Base-by-base conservation (phyloP, 352 stramenopile genomes). In the Pythium sukuiense region DNA sequence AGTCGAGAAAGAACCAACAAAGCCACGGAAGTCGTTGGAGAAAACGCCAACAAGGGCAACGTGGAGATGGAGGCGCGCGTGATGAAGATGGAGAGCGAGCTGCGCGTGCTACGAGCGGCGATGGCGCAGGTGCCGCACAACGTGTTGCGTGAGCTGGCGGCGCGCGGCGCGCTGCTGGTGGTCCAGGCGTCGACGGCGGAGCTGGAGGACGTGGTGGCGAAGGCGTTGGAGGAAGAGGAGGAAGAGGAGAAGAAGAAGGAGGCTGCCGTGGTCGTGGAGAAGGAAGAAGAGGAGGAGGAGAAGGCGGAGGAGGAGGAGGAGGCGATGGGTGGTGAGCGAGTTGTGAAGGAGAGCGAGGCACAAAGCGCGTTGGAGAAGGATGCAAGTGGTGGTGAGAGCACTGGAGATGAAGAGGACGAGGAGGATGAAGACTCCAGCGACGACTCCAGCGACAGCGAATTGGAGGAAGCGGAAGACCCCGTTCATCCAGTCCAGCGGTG, bases 11-110 rank as follows among this genome's bases (percentile, higher is more conserved):
- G 18, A 43, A 43, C 37, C 18, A 26, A 50, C 43, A 50, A 48
- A 48, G 20, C 41, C 18, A 12, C 41, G 9, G 24, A 11, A 48
- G 20, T 16, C 41, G 20, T 16, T 8, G 16, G 16, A 16, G 20
- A 29, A 50, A 29, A 50, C 43, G 18, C 20, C 20, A 27, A 50
- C 18, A 29, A 50, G 27, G 32, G 32, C 32, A 35, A 35, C 32
- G 27, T 13, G 43, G 18, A 27, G 18, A 50, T 60, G 45, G 63
- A 69, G 39, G 11, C 26, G 41, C 63, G 63, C 55, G 43, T 70
- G 14, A 43, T 33, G 46, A 54, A 45, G 49, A 41, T 70, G 63
- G 63, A 70, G 20, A 32, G 49, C n/a, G 56, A 70, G 63, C 27
- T 70, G 26, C 50, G 56, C n/a, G 39, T 52, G 46, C 50, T 70